A percentile compares a stretch with the other conserved stretches of the same genome.
These are phyloP conservation scores for Aureobasidium vineae DNA, from an alignment of 2,329 filamentous ascomycete genomes.

Conservation along the genomic window DNA sequence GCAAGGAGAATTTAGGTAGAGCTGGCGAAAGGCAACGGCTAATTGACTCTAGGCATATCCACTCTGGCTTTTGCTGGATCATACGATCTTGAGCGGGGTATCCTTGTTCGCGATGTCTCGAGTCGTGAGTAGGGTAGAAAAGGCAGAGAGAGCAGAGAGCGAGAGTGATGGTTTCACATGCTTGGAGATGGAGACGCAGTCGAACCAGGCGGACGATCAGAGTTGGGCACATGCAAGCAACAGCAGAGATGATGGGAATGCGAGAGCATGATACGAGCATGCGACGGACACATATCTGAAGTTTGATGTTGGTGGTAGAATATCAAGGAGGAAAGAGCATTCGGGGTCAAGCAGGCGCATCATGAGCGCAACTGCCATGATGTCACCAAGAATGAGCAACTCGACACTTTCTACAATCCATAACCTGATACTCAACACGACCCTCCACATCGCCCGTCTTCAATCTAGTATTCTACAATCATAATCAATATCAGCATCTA, in stretches of 20 bases:
- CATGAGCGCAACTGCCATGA: constrained; percentile 6
- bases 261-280: not conserved
- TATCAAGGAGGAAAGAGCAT: constrained; percentile 2
- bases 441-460: not conserved
- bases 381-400: not conserved
- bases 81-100: not conserved
- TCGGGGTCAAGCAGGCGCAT: constrained; percentile 9
- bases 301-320: not conserved
- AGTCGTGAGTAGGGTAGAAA: not conserved
- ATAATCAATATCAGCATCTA: not conserved
- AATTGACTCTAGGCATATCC: not conserved
- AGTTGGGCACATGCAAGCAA: not conserved
- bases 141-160: not conserved
- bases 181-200: not conserved
- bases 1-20: too few relatives aligned
- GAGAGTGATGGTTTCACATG: not conserved
- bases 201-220: not conserved
- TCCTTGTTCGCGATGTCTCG: not conserved
- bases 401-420: constrained; percentile 1
- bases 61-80: not conserved
- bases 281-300: not conserved
- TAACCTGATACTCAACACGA: not conserved
- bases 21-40: not conserved
- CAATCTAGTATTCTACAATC: not conserved
- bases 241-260: not conserved